Evolutionary conservation across 164 flowering plant genomes (phyloP), one percentile per base, ranked within the genome.

Genomic region (Pachysandra terminalis): DNA sequence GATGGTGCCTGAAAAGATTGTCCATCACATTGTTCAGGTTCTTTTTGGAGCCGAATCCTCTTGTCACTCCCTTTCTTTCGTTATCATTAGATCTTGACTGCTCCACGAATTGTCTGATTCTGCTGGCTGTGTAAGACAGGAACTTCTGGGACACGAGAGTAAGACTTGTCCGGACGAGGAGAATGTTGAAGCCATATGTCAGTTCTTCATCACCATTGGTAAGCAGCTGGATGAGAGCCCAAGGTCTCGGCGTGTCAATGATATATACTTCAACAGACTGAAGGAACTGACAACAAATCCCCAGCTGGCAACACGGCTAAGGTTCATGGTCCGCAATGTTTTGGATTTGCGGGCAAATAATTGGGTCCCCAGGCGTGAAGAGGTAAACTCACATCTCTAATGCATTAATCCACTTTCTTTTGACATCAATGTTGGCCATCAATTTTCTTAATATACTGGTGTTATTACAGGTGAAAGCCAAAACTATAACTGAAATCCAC

Each of bases 141-240:
- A 87, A 73, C 95, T 96, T 56, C 63, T 96, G 70, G 95, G 96
- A 56, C 78, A 78, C 40, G 99, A 91, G 78, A 72, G 58, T 48
- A 90, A 79, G 67, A 65, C 66, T 32, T 88, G 93, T 71, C 99
- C 98, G 10, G 97, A 79, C 60, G 99, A 96, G 75, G 99, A 93
- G 72, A 96, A 88, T 78, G 98, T 96, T 56, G 99, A 96, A 82
- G 99, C 99, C 55, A 91, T 91, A 55, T 93, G 98, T 59, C 97
- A 93, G 40, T 96, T 96, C 68, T 93, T 96, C 71, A 84, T 68
- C 73, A 93, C 98, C 35, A 88, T 93, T 68, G 99, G 99, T n/a
- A 96, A 96, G 81, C 98, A 90, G 82, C 89, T 96, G 54, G 98
- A 93, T 70, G 91, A 87, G 69, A 85, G 76, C 82, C 81, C 79